Conservation (phyloP, 108 stramenopile genomes). For the Skeletonema menzelii region DNA sequence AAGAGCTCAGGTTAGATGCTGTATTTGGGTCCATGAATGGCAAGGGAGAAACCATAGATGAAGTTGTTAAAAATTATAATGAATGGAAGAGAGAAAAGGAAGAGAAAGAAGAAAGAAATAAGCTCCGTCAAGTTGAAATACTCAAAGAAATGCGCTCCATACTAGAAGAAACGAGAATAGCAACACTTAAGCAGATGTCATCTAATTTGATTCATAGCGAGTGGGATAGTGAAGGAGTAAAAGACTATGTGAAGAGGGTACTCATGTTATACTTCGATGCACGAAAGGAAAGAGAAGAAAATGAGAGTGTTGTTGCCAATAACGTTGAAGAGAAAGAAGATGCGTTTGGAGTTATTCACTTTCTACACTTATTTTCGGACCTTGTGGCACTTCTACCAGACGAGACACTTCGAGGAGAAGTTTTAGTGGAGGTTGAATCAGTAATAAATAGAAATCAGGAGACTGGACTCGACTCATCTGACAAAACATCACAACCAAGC, state of each 20-base stretch:
- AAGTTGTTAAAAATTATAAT: slow-evolving; percentile 68
- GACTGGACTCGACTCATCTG: not conserved
- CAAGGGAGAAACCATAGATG: slow-evolving; percentile 59
- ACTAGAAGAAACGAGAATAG: slow-evolving; percentile 50
- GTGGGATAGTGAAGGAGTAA: slow-evolving; percentile 33
- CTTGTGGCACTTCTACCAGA: slow-evolving; percentile 64
- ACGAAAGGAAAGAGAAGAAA: slow-evolving; percentile 1
- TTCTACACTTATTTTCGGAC: slow-evolving; percentile 66
- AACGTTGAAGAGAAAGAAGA: slow-evolving; percentile 15
- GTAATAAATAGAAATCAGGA: slow-evolving; percentile 24
- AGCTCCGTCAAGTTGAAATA: slow-evolving; percentile 51
- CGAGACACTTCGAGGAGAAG: slow-evolving; percentile 37
- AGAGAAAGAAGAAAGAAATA: slow-evolving; percentile 40
- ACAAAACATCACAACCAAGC: not conserved
- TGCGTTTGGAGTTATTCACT: slow-evolving; percentile 30
- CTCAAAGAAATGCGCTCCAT: slow-evolving; percentile 38
- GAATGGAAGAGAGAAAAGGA: slow-evolving; percentile 72
- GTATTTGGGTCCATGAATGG: slow-evolving; percentile 72
- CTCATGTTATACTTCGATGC: slow-evolving; percentile 44
- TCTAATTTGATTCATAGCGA: slow-evolving; percentile 19
- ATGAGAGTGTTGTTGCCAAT: slow-evolving; percentile 3
- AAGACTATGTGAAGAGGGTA: slow-evolving; percentile 51
- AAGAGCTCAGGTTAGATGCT: slow-evolving; percentile 55
- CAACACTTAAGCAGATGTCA: slow-evolving; percentile 42
- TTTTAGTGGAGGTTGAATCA: slow-evolving; percentile 56